phyloP scores from a whole-genome alignment of 768 basidiomycete species.

The Vishniacozyma victoriae region DNA sequence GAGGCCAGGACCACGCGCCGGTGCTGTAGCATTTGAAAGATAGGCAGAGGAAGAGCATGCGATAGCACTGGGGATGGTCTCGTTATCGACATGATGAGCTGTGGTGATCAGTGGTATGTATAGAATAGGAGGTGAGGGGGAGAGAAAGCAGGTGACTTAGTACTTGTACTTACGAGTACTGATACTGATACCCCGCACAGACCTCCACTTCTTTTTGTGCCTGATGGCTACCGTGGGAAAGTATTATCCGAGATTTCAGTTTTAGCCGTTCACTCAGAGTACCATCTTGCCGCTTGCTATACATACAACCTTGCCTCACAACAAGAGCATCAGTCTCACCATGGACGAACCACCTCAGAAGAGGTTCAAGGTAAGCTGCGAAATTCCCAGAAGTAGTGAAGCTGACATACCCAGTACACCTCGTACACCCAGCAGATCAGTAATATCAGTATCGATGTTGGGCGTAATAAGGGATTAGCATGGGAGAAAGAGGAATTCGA shows the following conservation, averaged over 20 bases:
- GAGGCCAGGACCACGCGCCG: conserved; percentile 83
- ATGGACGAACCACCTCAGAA: conserved; percentile 38
- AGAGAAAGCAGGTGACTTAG: too few species aligned
- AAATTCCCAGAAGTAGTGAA: neutral
- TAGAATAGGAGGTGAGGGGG: too few species aligned
- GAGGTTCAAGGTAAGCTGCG: conserved; percentile 34
- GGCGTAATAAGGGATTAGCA: conserved; percentile 26
- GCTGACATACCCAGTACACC: conserved; percentile 26
- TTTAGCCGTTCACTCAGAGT: neutral
- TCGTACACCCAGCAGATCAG: conserved; percentile 40
- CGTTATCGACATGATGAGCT: conserved; percentile 12
- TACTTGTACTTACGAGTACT: too few species aligned
- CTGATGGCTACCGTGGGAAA: neutral
- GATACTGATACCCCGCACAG: too few species aligned
- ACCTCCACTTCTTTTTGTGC: too few species aligned
- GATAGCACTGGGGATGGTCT: conserved; percentile 35
- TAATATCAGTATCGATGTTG: conserved; percentile 39
- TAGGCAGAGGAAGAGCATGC: conserved; percentile 40
- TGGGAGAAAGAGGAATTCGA: conserved; percentile 36
- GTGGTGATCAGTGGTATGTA: conserved; percentile 3
- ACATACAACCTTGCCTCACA: neutral
- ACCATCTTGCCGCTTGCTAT: neutral
- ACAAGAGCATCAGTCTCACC: neutral
- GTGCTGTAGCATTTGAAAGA: conserved; percentile 59
- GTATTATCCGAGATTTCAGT: neutral